These are phyloP conservation scores for Tylopilus subfusipes DNA, from an alignment of 768 basidiomycete species.

Conservation along the genomic window DNA sequence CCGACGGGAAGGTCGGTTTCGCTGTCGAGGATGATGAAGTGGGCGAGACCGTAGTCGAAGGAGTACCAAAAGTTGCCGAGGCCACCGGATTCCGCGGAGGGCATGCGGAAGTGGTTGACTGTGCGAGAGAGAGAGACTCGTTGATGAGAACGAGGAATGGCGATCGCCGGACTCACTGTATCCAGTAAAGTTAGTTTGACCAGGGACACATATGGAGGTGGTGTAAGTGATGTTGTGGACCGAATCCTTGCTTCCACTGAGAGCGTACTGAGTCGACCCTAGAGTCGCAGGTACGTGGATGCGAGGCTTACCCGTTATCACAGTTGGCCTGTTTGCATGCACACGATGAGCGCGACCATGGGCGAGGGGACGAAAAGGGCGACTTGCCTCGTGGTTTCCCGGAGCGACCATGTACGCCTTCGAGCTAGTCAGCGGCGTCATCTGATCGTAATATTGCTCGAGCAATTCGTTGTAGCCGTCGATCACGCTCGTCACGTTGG, in stretches of 20 bases:
- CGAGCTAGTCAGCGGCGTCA: slow-evolving; percentile 21
- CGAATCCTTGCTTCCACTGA: slow-evolving; percentile 22
- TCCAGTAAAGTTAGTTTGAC: slow-evolving; percentile 27
- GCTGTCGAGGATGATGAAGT: slow-evolving; percentile 22
- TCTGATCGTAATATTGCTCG: slow-evolving; percentile 29
- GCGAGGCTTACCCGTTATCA: slow-evolving; percentile 25
- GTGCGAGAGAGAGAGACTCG: not conserved
- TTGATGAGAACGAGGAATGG: not conserved
- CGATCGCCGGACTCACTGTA: slow-evolving; percentile 19
- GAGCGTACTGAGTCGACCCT: not conserved
- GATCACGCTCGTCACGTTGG: slow-evolving; percentile 22
- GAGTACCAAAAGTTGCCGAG: slow-evolving; percentile 32
- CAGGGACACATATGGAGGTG: slow-evolving; percentile 25
- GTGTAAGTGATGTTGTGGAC: slow-evolving; percentile 26
- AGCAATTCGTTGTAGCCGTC: slow-evolving; percentile 25
- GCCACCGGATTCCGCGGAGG: slow-evolving; percentile 24
- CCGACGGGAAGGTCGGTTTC: slow-evolving; percentile 28
- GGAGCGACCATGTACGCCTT: slow-evolving; percentile 27
- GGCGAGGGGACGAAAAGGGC: not conserved
- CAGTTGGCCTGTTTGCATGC: slow-evolving; percentile 21
- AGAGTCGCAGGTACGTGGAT: not conserved
- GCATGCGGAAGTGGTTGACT: slow-evolving; percentile 31
- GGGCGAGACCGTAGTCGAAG: slow-evolving; percentile 29
- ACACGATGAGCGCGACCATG: not conserved
- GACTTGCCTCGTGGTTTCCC: slow-evolving; percentile 26